phyloP scores from a whole-genome alignment of 2,329 filamentous ascomycete genomes.

The Rasamsonia emersonii region DNA sequence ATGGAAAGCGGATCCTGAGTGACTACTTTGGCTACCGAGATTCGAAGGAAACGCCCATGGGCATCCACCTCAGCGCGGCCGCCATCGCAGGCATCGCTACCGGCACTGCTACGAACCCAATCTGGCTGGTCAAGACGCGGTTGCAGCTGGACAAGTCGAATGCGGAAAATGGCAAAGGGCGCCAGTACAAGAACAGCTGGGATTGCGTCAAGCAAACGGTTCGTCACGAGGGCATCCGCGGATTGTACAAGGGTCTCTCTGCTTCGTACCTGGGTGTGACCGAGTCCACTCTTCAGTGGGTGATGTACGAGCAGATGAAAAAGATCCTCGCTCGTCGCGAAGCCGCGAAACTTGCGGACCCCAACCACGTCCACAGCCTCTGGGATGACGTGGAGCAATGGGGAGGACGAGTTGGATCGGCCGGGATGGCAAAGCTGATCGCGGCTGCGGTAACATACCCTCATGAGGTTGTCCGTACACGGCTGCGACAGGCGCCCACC shows the following conservation, averaged over 20 bases:
- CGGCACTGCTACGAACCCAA: slow-evolving; percentile 86
- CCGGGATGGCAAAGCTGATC: slow-evolving; percentile 68
- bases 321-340: slow-evolving; percentile 55
- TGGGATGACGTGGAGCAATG: slow-evolving; percentile 71
- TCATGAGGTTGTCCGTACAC: slow-evolving; percentile 80
- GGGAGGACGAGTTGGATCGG: slow-evolving; percentile 71
- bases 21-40: slow-evolving; percentile 47
- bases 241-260: slow-evolving; percentile 82
- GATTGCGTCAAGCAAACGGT: slow-evolving; percentile 82
- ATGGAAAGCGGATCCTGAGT: slow-evolving; percentile 74
- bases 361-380: slow-evolving; percentile 53
- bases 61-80: slow-evolving; percentile 71
- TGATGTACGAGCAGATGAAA: slow-evolving; percentile 91
- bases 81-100: slow-evolving; percentile 74
- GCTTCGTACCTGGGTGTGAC: slow-evolving; percentile 86
- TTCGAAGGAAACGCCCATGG: slow-evolving; percentile 49
- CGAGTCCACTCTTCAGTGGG: slow-evolving; percentile 87
- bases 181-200: slow-evolving; percentile 77
- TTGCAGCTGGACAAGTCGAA: slow-evolving; percentile 85
- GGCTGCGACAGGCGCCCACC: slow-evolving; percentile 79
- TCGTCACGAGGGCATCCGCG: slow-evolving; percentile 67
- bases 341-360: slow-evolving; percentile 48
- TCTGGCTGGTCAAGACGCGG: slow-evolving; percentile 92
- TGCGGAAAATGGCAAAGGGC: slow-evolving; percentile 49
- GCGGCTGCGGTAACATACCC: slow-evolving; percentile 83